Conservation (phyloP, 208 protist genomes). For the Novymonas esmeraldas region DNA sequence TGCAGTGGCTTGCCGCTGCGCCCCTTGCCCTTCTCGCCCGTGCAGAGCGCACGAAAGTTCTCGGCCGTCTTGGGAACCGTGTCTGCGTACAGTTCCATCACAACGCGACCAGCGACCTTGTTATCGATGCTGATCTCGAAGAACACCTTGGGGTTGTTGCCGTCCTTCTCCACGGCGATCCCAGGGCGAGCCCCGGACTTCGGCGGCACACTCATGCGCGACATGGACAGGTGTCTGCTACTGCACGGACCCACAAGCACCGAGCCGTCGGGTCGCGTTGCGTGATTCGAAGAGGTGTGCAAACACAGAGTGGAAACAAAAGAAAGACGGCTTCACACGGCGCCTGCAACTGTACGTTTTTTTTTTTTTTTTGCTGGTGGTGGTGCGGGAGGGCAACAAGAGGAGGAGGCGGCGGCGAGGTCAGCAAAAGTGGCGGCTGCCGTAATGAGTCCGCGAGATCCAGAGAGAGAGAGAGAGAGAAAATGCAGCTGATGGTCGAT, state of each 20-base stretch:
- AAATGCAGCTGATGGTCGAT: too few relatives aligned
- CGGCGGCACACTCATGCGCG: conserved; percentile 63
- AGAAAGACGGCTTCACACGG: too few relatives aligned
- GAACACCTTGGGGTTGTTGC: conserved; percentile 86
- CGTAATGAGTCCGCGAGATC: too few relatives aligned
- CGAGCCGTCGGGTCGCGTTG: too few relatives aligned
- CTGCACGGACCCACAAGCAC: not conserved
- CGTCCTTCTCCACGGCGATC: conserved; percentile 28
- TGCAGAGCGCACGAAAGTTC: conserved; percentile 94
- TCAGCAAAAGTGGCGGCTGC: too few relatives aligned
- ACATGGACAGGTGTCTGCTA: conserved; percentile 42
- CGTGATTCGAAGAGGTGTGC: too few relatives aligned
- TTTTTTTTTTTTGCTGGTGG: too few relatives aligned
- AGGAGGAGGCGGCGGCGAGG: too few relatives aligned
- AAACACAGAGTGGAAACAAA: too few relatives aligned
- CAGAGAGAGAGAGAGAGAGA: too few relatives aligned
- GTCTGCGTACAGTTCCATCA: conserved; percentile 94
- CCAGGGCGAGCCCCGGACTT: conserved; percentile 38
- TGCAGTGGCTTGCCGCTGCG: conserved; percentile 94
- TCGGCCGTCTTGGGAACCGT: conserved; percentile 93
- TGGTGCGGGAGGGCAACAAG: too few relatives aligned
- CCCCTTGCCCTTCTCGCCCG: conserved; percentile 89
- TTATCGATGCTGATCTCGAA: conserved; percentile 85
- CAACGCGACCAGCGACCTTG: conserved; percentile 77
- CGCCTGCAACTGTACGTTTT: too few relatives aligned